These are phyloP conservation scores for Boletus huronensis DNA, from an alignment of 768 basidiomycete genomes.

Conservation along the genomic window DNA sequence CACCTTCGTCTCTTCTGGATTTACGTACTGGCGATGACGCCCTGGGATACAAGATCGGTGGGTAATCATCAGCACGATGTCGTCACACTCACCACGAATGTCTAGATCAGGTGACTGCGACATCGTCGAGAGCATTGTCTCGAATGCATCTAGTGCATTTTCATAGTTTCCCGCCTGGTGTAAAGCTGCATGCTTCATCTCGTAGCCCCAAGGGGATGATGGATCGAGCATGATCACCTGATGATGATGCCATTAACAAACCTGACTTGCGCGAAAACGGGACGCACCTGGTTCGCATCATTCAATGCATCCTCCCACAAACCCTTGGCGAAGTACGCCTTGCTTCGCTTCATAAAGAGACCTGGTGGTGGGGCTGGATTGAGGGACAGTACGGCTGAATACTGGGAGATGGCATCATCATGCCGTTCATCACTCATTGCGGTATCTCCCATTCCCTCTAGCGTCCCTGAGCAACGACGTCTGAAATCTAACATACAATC, in stretches of 20 bases:
- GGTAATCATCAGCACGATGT: too few relatives aligned
- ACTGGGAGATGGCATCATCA: not conserved
- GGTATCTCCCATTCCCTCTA: not conserved
- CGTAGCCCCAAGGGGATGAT: not conserved
- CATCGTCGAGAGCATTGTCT: not conserved
- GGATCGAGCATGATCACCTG: not conserved
- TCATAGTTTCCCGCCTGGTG: too few relatives aligned
- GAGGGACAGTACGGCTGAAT: slow-evolving; percentile 1
- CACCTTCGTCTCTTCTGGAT: not conserved
- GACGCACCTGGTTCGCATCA: not conserved
- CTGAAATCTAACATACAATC: not conserved
- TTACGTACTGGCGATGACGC: not conserved
- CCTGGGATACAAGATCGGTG: too few relatives aligned
- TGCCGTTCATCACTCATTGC: too few relatives aligned
- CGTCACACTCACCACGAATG: too few relatives aligned
- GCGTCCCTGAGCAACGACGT: not conserved
- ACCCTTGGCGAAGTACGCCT: too few relatives aligned
- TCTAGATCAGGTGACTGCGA: too few relatives aligned
- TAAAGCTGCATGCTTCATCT: not conserved
- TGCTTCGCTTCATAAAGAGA: too few relatives aligned
- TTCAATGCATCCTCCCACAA: too few relatives aligned
- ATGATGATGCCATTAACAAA: not conserved
- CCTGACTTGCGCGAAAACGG: too few relatives aligned
- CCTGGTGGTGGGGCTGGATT: not conserved
- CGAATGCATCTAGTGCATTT: not conserved